Base-by-base conservation (phyloP, 176 grass and related monocot genomes). In the Stipa capillata region DNA sequence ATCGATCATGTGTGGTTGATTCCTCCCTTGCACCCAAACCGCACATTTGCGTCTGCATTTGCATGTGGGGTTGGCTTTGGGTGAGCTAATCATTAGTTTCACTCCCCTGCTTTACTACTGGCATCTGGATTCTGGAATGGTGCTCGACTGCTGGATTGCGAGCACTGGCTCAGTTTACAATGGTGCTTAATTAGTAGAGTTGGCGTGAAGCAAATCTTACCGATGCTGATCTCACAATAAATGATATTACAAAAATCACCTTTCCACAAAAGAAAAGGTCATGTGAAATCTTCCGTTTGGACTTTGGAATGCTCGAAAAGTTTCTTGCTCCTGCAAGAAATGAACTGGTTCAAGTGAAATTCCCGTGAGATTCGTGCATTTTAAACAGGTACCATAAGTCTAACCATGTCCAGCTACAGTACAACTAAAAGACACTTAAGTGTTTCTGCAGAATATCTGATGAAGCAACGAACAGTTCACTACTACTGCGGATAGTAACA, bases 11-110 rank as follows among this genome's bases (percentile, higher is more conserved):
- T 48, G 73, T 29, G 32, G 8, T 23, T 7, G 75, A 79, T 85
- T 62, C 75, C 29, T 85, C 79, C 1, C 65, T 82, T 82, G 69
- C 8, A 34, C 50, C 29, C 62, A 6, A 28, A 32, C 29, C 16
- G 20, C 72, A 44, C 81, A 33, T 54, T 43, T 37, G 27, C 71
- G 35, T 55, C 21, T 17, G 40, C 81, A 52, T 55, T 43, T 36
- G 39, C 49, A 37, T 36, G 73, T 85, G 72, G 84, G 47, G 36
- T 34, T 74, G 32, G 47, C 47, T 72, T 51, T 79, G 81, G 31
- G 28, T 23, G 49, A 20, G 66, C 75, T 47, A 80, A 85, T 73
- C 45, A 65, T 73, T 65, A 54, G 6, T 33, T 31, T 40, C 31
- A 11, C 82, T 37, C n/a, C 4, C 2, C 41, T 59, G 13, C 51